A percentile compares a stretch with the other conserved stretches of the same genome.
Conservation (phyloP, 352 stramenopile species). For the Globisporangium uncinulatum region DNA sequence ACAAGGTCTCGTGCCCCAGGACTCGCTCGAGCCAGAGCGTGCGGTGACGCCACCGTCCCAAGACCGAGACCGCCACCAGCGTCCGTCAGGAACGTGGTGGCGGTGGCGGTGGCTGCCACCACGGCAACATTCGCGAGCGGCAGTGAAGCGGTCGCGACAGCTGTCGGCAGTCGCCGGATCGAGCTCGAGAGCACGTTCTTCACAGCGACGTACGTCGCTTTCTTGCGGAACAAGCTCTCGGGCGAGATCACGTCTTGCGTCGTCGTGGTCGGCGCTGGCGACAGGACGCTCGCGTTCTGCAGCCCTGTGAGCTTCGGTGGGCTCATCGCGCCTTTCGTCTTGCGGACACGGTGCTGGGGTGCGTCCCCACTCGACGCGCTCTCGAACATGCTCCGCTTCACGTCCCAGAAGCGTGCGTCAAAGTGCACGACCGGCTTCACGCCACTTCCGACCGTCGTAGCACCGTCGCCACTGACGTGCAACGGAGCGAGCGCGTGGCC, state of each 20-base stretch:
- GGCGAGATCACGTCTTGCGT: constrained; percentile 57
- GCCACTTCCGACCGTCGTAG: not conserved
- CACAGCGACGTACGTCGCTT: constrained; percentile 53
- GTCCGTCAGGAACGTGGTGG: constrained; percentile 16
- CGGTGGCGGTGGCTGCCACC: constrained; percentile 1
- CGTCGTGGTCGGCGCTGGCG: constrained; percentile 20
- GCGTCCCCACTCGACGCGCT: not conserved
- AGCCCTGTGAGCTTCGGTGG: constrained; percentile 36
- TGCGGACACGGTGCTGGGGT: constrained; percentile 20
- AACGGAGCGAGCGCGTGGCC: constrained; percentile 1
- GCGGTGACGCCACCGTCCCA: no score
- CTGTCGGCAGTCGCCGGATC: constrained; percentile 35
- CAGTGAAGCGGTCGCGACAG: constrained; percentile 19
- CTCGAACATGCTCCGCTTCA: constrained; percentile 67
- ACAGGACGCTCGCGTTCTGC: constrained; percentile 38
- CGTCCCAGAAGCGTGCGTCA: constrained; percentile 61
- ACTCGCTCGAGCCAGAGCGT: not conserved
- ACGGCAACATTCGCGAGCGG: constrained; percentile 27
- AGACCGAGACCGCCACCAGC: not conserved
- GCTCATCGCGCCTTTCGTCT: constrained; percentile 37
- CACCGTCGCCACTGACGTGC: not conserved
- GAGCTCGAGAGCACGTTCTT: constrained; percentile 57
- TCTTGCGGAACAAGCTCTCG: constrained; percentile 61
- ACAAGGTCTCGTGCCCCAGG: constrained; percentile 19
- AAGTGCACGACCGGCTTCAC: constrained; percentile 27